Evolutionary conservation across 148 eudicot genomes (phyloP).

Genomic region (Hydrangea macrophylla): DNA sequence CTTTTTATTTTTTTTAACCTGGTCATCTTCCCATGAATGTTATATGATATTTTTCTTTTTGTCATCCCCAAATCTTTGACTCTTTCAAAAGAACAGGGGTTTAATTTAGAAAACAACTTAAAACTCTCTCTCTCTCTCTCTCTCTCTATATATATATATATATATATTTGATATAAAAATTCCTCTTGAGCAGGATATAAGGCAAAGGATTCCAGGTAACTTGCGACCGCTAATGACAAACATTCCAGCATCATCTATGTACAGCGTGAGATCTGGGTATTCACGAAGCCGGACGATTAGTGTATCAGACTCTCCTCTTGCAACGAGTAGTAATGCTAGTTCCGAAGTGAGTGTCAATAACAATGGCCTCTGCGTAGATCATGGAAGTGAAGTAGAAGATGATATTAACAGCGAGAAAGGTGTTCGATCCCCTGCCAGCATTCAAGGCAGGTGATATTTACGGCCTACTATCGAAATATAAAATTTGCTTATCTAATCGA

Average conservation of each 20-base stretch:
- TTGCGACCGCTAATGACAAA: slow-evolving; percentile 83
- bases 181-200: slow-evolving; percentile 49
- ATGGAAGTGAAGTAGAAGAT: slow-evolving; percentile 59
- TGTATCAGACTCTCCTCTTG: slow-evolving; percentile 88
- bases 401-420: slow-evolving; percentile 51
- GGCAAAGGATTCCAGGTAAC: slow-evolving; percentile 73
- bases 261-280: slow-evolving; percentile 85
- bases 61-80: no score
- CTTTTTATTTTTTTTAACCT: no score
- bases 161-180: neutral
- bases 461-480: neutral
- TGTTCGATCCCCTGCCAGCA: slow-evolving; percentile 40
- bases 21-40: no score
- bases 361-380: slow-evolving; percentile 41
- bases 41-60: no score
- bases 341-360: slow-evolving; percentile 79
- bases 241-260: slow-evolving; percentile 90
- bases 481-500: neutral
- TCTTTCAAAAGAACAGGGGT: neutral
- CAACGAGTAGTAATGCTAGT: slow-evolving; percentile 92
- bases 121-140: neutral
- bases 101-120: neutral
- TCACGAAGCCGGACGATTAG: slow-evolving; percentile 57
- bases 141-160: neutral
- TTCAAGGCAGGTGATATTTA: slow-evolving; percentile 41